These are phyloP conservation scores for Trebouxia gelatinosa DNA, from an alignment of 163 green algal genomes.

Conservation along the genomic window DNA sequence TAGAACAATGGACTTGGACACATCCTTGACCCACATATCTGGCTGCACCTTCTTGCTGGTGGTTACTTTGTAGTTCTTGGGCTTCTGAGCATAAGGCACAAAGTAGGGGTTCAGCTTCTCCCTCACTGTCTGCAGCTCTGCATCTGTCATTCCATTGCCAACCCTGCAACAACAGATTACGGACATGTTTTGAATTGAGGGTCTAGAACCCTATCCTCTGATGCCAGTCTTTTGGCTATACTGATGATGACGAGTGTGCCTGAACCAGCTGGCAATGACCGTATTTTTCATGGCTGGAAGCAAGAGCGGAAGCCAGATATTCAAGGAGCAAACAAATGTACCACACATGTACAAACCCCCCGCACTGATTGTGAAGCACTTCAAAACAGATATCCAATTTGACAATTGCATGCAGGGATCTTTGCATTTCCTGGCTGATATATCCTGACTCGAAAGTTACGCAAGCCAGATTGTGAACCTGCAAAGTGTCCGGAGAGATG, in stretches of 20 bases:
- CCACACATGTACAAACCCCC: background rate
- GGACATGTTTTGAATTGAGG: no score
- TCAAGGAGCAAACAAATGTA: background rate
- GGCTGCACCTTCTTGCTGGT: constrained; percentile 42
- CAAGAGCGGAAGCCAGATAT: background rate
- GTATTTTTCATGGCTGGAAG: background rate
- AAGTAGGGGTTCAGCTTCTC: constrained; percentile 43
- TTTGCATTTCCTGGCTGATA: background rate
- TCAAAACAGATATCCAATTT: background rate
- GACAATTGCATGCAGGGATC: background rate
- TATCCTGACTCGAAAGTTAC: no score
- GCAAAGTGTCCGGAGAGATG: background rate
- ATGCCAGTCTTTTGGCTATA: background rate
- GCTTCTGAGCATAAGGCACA: constrained; percentile 21
- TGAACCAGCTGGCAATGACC: background rate
- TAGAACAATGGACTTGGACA: constrained; percentile 53
- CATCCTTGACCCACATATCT: constrained; percentile 67
- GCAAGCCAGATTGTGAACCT: background rate
- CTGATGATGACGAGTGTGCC: background rate
- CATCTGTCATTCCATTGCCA: constrained; percentile 59
- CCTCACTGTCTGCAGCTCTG: constrained; percentile 44
- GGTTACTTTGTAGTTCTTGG: constrained; percentile 39
- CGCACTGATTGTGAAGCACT: background rate
- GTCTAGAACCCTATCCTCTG: no score
- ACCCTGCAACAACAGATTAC: constrained; percentile 47